Evolutionary conservation across 2,329 filamentous ascomycete genomes (phyloP), one percentile per base, ranked within the genome.

Genomic region (Thielaviopsis cerberus): DNA sequence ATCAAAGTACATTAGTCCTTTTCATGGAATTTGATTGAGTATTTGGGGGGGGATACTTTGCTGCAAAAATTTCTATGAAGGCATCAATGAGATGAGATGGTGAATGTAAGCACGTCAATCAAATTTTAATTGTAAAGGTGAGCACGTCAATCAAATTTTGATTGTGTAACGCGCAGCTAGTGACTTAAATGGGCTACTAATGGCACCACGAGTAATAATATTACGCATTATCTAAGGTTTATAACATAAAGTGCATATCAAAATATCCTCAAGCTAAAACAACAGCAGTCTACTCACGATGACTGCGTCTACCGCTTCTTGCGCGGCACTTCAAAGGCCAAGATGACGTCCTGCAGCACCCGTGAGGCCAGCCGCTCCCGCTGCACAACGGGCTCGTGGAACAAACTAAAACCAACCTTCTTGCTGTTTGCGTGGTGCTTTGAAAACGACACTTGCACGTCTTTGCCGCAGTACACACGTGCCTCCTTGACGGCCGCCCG

Each of bases 351-450:
- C 54, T 79, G 72, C 61, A 83, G 66, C 4, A 74, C 71, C 66
- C 69, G 74, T 13, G 76, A 74, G 0, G 83, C 83, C 64, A 72
- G 73, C 55, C 72, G 69, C 69, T 88, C 84, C 54, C 74, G 71
- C 67, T 71, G 74, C 60, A 80, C 73, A 65, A 88, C 82, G 0
- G 70, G 69, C 1, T 72, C 71, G 65, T 85, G 84, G 65, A 86
- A 86, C 26, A 80, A 68, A 59, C 72, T 71, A 15, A 82, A 81
- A 55, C 88, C 68, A 2, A 88, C 67, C 67, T 78, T 76, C 60
- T 71, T 70, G 62, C 82, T 81, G 76, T 91, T 88, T 51, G 86
- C 88, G 73, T 94, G 88, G 63, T 86, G 80, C 56, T 76, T 72
- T 6, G 85, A 86, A 68, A 94, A 94, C 1, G 82, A 80, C 55